Conservation (phyloP, 805 yeast species). For the Citeromyces matritensis region DNA sequence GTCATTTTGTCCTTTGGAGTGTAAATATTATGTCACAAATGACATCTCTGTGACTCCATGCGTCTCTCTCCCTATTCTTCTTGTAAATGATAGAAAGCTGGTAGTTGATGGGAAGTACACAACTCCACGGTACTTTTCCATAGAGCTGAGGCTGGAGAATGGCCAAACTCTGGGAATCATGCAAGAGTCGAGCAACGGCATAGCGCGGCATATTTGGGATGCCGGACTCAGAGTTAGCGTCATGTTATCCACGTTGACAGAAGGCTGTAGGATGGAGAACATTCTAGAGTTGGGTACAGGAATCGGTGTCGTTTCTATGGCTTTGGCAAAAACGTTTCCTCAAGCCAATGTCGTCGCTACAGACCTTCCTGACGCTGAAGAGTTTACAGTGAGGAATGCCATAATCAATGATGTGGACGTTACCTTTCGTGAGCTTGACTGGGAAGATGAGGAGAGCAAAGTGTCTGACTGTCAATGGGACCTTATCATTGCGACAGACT, state of each 20-base stretch:
- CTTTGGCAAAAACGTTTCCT: slow-evolving; percentile 9
- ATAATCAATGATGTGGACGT: slow-evolving; percentile 7
- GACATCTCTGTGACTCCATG: too few species aligned
- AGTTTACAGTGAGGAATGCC: slow-evolving; percentile 18
- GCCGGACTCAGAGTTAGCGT: slow-evolving; percentile 14
- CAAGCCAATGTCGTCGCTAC: slow-evolving; percentile 12
- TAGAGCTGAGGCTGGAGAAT: slow-evolving; percentile 4
- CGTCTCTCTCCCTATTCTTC: too few species aligned
- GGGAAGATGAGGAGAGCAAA: slow-evolving; percentile 13
- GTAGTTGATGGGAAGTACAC: too few species aligned
- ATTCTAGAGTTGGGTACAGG: slow-evolving; percentile 26
- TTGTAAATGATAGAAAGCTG: too few species aligned
- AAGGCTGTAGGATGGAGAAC: slow-evolving; percentile 1
- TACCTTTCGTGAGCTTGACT: slow-evolving; percentile 17
- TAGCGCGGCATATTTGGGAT: slow-evolving; percentile 28
- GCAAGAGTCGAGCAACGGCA: slow-evolving; percentile 22
- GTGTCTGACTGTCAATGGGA: slow-evolving; percentile 14
- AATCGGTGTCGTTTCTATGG: slow-evolving; percentile 21
- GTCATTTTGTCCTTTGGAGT: too few species aligned
- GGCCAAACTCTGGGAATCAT: not conserved
- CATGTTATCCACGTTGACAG: not conserved
- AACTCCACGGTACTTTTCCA: too few species aligned
- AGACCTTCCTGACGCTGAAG: slow-evolving; percentile 21
- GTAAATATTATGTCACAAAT: too few species aligned
- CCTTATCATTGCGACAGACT: slow-evolving; percentile 21